phyloP scores from a whole-genome alignment of 805 yeast species.

The Suhomyces emberorum region DNA sequence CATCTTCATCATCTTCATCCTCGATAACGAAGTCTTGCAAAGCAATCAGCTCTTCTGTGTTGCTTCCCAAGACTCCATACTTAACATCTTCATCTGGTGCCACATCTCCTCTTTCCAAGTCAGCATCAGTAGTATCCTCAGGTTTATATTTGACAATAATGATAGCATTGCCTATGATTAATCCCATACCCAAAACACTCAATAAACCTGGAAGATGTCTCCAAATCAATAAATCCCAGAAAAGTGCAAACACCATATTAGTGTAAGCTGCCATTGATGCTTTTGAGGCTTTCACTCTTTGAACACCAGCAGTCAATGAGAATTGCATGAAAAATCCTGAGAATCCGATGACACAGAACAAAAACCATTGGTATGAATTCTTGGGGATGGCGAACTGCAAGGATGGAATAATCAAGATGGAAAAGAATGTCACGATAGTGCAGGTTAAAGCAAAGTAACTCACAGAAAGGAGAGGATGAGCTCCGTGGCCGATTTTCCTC shows the following conservation, averaged over 20 bases:
- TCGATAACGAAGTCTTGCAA: conserved; percentile 28
- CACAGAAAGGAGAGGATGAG: conserved; percentile 79
- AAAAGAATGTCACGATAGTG: conserved; percentile 49
- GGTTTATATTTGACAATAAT: conserved; percentile 55
- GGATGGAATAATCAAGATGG: conserved; percentile 55
- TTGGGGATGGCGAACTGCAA: conserved; percentile 60
- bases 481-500: conserved; percentile 70
- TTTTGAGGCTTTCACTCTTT: conserved; percentile 72
- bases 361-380: conserved; percentile 60
- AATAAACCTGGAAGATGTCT: conserved; percentile 67
- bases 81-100: conserved; percentile 3
- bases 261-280: conserved; percentile 75
- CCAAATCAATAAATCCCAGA: conserved; percentile 74
- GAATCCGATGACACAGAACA: conserved; percentile 60
- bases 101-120: conserved; percentile 1
- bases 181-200: conserved; percentile 64
- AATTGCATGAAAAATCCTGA: conserved; percentile 84
- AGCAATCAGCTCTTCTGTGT: conserved; percentile 17
- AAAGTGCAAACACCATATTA: conserved; percentile 71
- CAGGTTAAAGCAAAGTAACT: conserved; percentile 68
- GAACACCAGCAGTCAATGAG: conserved; percentile 76
- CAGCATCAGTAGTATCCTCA: conserved; percentile 5
- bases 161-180: conserved; percentile 66
- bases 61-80: conserved; percentile 5
- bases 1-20: conserved; percentile 21